Evolutionary conservation across 495 filamentous ascomycete genomes (phyloP).

Genomic region (Talaromyces proteolyticus): DNA sequence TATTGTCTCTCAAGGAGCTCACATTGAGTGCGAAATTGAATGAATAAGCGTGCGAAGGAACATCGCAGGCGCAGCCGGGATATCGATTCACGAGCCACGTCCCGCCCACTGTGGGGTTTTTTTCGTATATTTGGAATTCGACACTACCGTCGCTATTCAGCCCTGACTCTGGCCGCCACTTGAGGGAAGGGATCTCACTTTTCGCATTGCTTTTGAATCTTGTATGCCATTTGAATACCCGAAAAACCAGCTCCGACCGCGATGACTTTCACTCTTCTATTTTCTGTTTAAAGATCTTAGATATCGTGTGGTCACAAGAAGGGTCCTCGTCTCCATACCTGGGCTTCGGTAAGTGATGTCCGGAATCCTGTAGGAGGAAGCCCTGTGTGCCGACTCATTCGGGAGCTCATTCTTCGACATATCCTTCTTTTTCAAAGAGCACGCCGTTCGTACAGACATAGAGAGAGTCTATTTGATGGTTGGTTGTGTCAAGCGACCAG

Average conservation of each 20-base stretch:
- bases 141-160: conserved; percentile 6
- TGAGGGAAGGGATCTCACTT: conserved; percentile 11
- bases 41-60: conserved; percentile 46
- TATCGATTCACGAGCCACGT: conserved; percentile 58
- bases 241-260: conserved; percentile 54
- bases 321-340: background rate
- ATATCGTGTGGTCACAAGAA: background rate
- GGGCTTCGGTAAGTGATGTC: background rate
- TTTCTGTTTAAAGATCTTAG: conserved; percentile 4
- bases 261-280: conserved; percentile 33
- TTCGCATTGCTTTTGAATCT: conserved; percentile 40
- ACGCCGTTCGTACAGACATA: background rate
- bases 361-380: background rate
- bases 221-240: conserved; percentile 45
- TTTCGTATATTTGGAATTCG: conserved; percentile 34
- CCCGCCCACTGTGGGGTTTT: conserved; percentile 43
- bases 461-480: background rate
- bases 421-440: background rate
- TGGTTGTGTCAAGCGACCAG: background rate
- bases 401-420: background rate
- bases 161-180: background rate
- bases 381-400: background rate
- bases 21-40: background rate
- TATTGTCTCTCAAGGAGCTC: background rate
- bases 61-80: conserved; percentile 48